phyloP scores from a whole-genome alignment of 192 early-diverging fungal genomes.

The Umbelopsis sp. region DNA sequence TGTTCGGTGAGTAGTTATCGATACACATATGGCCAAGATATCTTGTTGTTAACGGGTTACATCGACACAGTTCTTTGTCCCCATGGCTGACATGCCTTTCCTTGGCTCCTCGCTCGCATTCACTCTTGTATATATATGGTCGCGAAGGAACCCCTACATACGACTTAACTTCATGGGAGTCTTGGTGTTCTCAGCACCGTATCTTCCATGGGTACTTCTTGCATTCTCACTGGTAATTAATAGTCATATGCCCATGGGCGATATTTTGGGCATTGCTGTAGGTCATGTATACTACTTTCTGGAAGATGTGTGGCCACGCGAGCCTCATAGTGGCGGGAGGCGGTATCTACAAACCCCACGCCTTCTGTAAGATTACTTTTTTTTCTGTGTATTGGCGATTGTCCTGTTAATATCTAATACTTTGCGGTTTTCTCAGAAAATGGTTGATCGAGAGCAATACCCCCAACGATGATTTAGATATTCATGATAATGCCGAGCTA shows the following conservation, averaged over 20 bases:
- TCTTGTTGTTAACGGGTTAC: conserved; percentile 5
- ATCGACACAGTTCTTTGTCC: conserved; percentile 30
- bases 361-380: conserved; percentile 46
- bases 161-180: conserved; percentile 89
- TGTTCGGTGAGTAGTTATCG: conserved; percentile 28
- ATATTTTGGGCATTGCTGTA: conserved; percentile 82
- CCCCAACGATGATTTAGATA: too few relatives aligned
- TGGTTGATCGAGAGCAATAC: too few relatives aligned
- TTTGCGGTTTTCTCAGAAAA: too few relatives aligned
- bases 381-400: background rate
- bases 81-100: conserved; percentile 72
- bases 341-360: conserved; percentile 58
- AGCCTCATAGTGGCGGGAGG: conserved; percentile 61
- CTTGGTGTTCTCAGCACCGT: conserved; percentile 90
- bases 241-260: conserved; percentile 73
- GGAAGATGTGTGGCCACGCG: conserved; percentile 89
- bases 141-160: conserved; percentile 90
- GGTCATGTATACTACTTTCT: conserved; percentile 97
- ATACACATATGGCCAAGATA: background rate
- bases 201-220: conserved; percentile 88
- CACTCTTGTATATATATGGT: conserved; percentile 95
- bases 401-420: background rate
- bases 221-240: conserved; percentile 86
- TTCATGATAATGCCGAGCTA: too few relatives aligned
- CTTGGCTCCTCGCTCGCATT: conserved; percentile 82